Percentiles rank a stretch among this genome's conserved stretches.
Conservation (phyloP, 1,284 basidiomycete genomes). For the Uromyces viciae-fabae region DNA sequence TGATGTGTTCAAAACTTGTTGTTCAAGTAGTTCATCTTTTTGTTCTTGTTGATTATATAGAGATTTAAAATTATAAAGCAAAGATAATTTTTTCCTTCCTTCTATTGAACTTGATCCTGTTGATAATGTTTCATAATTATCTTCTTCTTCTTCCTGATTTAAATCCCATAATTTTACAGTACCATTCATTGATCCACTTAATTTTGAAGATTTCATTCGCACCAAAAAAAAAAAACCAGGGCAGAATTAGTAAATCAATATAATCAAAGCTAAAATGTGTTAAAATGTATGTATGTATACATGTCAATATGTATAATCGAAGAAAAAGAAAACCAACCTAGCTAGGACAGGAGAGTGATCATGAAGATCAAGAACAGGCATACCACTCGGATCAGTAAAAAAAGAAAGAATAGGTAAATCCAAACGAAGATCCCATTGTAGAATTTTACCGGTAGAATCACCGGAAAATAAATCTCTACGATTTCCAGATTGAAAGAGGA, state of each 20-base stretch:
- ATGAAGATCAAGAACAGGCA: slow-evolving; percentile 84
- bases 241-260: too few species aligned
- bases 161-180: slow-evolving; percentile 41
- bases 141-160: background rate
- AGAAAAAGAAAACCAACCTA: slow-evolving; percentile 62
- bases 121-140: background rate
- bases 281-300: background rate
- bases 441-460: slow-evolving; percentile 84
- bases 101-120: background rate
- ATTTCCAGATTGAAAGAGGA: slow-evolving; percentile 74
- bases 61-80: background rate
- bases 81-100: background rate
- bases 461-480: slow-evolving; percentile 79
- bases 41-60: background rate
- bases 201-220: too few species aligned
- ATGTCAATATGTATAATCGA: background rate
- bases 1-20: background rate
- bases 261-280: background rate
- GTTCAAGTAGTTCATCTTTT: background rate
- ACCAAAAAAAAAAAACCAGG: too few species aligned
- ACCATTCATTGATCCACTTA: slow-evolving; percentile 40
- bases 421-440: slow-evolving; percentile 84
- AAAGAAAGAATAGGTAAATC: slow-evolving; percentile 67
- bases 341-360: slow-evolving; percentile 79
- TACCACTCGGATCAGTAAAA: slow-evolving; percentile 67